Percentiles rank a stretch among this genome's conserved stretches.
Conservation (phyloP, 1,139 yeast genomes). For the Yamadazyma blattariae region DNA sequence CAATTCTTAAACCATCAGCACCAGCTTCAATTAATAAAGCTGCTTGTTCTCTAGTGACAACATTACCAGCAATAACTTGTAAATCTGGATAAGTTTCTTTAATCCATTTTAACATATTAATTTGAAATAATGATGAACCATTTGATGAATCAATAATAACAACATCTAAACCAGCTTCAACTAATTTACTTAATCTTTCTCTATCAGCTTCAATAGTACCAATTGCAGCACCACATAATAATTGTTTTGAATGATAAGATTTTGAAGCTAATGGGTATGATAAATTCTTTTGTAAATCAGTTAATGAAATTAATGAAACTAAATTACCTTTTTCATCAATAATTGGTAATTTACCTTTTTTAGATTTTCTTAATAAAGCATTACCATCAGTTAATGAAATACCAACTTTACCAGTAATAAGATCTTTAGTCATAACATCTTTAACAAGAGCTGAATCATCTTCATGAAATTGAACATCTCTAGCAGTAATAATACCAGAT, state of each 20-base stretch:
- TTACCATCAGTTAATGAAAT: slow-evolving; percentile 84
- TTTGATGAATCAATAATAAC: slow-evolving; percentile 95
- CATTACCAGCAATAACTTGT: slow-evolving; percentile 96
- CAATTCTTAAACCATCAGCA: slow-evolving; percentile 97
- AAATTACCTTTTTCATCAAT: slow-evolving; percentile 75
- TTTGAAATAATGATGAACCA: slow-evolving; percentile 94
- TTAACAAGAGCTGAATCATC: slow-evolving; percentile 59
- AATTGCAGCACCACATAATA: slow-evolving; percentile 97
- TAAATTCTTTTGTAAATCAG: slow-evolving; percentile 95
- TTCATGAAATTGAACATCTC: slow-evolving; percentile 95
- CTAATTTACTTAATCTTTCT: slow-evolving; percentile 78
- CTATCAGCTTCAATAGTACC: slow-evolving; percentile 92
- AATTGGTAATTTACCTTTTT: slow-evolving; percentile 97
- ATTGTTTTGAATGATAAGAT: slow-evolving; percentile 88
- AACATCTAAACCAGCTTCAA: slow-evolving; percentile 96
- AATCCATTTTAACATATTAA: slow-evolving; percentile 90
- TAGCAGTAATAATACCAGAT: slow-evolving; percentile 92
- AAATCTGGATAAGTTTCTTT: slow-evolving; percentile 75
- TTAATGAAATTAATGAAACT: slow-evolving; percentile 87
- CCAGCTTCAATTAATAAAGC: slow-evolving; percentile 94
- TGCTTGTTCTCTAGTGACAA: slow-evolving; percentile 98
- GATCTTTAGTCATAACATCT: slow-evolving; percentile 86
- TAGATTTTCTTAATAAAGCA: slow-evolving; percentile 83
- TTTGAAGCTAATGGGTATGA: slow-evolving; percentile 93
- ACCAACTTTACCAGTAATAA: slow-evolving; percentile 81